phyloP scores from a whole-genome alignment of 768 basidiomycete species.

The Amanita molliuscula region DNA sequence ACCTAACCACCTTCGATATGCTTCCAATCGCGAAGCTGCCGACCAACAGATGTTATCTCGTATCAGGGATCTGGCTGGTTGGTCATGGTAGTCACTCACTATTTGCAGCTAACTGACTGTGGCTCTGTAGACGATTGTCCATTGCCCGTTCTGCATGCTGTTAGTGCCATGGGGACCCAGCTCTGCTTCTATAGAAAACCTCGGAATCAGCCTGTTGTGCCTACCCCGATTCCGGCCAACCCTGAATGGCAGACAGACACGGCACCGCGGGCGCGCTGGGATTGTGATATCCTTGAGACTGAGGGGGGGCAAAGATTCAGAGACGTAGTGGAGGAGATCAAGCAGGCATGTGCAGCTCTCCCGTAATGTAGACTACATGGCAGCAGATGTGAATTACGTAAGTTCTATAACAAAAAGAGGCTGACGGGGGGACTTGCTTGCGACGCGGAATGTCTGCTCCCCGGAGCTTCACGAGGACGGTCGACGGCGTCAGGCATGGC shows the following conservation, averaged over 20 bases:
- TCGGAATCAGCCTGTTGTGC: conserved; percentile 9
- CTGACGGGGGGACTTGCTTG: no score
- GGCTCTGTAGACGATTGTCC: neutral
- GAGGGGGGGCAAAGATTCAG: conserved; percentile 20
- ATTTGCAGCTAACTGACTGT: neutral
- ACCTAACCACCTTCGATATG: conserved; percentile 10
- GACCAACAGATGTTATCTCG: conserved; percentile 17
- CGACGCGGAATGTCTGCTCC: no score
- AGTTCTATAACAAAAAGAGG: no score
- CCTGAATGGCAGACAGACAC: conserved; percentile 11
- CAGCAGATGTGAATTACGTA: no score
- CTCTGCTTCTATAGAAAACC: conserved; percentile 19
- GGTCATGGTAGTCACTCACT: conserved; percentile 11
- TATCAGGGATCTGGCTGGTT: conserved; percentile 16
- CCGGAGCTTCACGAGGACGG: no score
- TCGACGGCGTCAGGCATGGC: no score
- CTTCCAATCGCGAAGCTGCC: conserved; percentile 17
- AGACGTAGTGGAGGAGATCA: conserved; percentile 18
- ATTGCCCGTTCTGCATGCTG: conserved; percentile 10
- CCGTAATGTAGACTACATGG: no score
- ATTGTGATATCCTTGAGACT: conserved; percentile 22
- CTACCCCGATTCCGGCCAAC: conserved; percentile 7
- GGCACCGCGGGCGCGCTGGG: conserved; percentile 23
- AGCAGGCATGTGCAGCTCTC: neutral
- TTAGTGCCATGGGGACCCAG: conserved; percentile 22